Evolutionary conservation across 148 eudicot genomes (phyloP).

Genomic region (Nyssa sinensis): DNA sequence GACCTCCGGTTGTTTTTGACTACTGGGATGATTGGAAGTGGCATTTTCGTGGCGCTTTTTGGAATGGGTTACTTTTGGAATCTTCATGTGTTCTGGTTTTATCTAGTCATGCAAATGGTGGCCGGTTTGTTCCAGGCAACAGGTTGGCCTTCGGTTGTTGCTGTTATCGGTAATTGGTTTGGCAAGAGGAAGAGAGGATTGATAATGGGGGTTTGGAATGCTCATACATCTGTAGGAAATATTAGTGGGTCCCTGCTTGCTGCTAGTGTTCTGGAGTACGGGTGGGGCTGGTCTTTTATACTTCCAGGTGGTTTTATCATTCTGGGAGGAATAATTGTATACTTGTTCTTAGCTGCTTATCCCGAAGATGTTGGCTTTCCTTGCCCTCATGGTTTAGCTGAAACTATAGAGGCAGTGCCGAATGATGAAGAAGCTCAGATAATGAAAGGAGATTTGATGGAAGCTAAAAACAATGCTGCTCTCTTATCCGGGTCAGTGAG

Average conservation of each 20-base stretch:
- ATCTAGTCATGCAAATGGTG: constrained; percentile 75
- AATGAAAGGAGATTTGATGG: constrained; percentile 21
- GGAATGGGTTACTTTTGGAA: constrained; percentile 89
- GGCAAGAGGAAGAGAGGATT: constrained; percentile 91
- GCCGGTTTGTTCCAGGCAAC: constrained; percentile 97
- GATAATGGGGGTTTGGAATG: constrained; percentile 99
- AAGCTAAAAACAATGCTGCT: constrained; percentile 4
- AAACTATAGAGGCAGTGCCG: constrained; percentile 18
- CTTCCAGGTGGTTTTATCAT: constrained; percentile 67
- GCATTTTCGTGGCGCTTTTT: constrained; percentile 78
- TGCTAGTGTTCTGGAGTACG: constrained; percentile 79
- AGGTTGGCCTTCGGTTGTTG: constrained; percentile 99
- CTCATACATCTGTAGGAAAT: constrained; percentile 94
- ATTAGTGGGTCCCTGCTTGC: constrained; percentile 88
- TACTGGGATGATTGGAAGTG: constrained; percentile 90
- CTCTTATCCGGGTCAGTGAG: constrained; percentile 26
- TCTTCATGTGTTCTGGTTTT: constrained; percentile 73
- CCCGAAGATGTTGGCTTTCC: constrained; percentile 93
- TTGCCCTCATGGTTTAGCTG: constrained; percentile 35
- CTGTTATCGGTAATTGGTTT: constrained; percentile 95
- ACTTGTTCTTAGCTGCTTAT: constrained; percentile 77
- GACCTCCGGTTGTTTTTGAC: constrained; percentile 83
- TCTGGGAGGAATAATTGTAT: constrained; percentile 69
- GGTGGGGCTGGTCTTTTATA: constrained; percentile 98
- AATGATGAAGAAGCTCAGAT: constrained; percentile 48